phyloP scores from a whole-genome alignment of 495 filamentous ascomycete genomes.

The Filosporella fistucella region DNA sequence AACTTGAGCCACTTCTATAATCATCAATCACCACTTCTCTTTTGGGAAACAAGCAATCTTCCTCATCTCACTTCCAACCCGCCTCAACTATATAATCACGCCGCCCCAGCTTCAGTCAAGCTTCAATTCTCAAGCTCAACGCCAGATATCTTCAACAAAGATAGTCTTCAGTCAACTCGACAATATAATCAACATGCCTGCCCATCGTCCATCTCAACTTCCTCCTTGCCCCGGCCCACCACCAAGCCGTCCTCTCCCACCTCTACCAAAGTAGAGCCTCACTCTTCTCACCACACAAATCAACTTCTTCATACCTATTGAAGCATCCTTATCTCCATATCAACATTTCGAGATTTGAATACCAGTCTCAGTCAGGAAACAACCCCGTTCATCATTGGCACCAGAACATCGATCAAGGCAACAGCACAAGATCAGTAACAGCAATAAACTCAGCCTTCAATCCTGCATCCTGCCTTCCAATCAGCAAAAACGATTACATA shows the following conservation, averaged over 20 bases:
- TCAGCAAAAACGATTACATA: not conserved
- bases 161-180: too few relatives aligned
- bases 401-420: too few relatives aligned
- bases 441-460: too few relatives aligned
- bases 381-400: slow-evolving; percentile 1
- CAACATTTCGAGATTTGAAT: slow-evolving; percentile 9
- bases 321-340: slow-evolving; percentile 11
- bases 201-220: slow-evolving; percentile 64
- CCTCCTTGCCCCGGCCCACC: slow-evolving; percentile 85
- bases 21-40: too few relatives aligned
- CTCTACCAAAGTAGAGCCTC: slow-evolving; percentile 66
- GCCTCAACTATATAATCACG: too few relatives aligned
- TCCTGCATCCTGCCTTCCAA: too few relatives aligned
- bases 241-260: slow-evolving; percentile 77
- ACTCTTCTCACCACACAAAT: slow-evolving; percentile 16
- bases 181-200: slow-evolving; percentile 52
- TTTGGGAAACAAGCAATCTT: too few relatives aligned
- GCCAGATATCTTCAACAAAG: not conserved
- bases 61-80: too few relatives aligned
- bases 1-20: too few relatives aligned
- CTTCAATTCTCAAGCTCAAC: not conserved
- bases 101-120: too few relatives aligned
- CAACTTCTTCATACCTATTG: slow-evolving; percentile 10
- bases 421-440: too few relatives aligned
- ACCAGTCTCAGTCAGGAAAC: not conserved